phyloP scores from a whole-genome alignment of 495 filamentous ascomycete species.

The Penicillium alfredii region DNA sequence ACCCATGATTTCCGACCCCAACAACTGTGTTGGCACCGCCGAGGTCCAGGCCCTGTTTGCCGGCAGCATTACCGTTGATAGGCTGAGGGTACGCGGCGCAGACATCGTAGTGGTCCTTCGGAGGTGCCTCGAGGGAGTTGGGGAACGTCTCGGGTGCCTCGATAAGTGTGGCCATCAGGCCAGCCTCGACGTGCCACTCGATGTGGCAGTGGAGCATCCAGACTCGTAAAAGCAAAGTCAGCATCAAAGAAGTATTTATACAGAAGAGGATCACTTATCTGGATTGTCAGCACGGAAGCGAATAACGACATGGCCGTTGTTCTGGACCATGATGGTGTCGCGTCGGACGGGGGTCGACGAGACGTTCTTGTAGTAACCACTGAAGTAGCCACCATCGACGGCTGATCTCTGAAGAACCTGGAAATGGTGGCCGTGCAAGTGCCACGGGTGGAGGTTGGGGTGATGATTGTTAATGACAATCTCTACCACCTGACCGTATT shows the following conservation, averaged over 20 bases:
- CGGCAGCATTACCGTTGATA: constrained; percentile 20
- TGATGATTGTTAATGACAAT: constrained; percentile 62
- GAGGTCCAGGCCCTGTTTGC: constrained; percentile 17
- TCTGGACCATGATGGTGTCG: constrained; percentile 54
- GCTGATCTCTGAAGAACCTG: constrained; percentile 32
- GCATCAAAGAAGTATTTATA: too few relatives aligned
- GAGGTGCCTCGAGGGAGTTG: constrained; percentile 11
- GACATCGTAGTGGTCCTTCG: constrained; percentile 17
- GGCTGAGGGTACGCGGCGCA: constrained; percentile 20
- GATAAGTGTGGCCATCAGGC: constrained; percentile 64
- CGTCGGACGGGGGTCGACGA: constrained; percentile 30
- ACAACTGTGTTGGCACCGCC: constrained; percentile 14
- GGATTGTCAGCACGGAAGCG: constrained; percentile 67
- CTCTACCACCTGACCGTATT: constrained; percentile 50
- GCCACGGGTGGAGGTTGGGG: constrained; percentile 57
- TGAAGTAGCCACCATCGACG: constrained; percentile 43
- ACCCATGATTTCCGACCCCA: constrained; percentile 9
- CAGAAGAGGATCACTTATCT: too few relatives aligned
- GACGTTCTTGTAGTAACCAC: constrained; percentile 20
- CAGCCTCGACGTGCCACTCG: constrained; percentile 73
- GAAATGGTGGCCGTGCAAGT: constrained; percentile 60
- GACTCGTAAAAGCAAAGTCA: too few relatives aligned
- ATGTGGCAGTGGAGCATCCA: constrained; percentile 81
- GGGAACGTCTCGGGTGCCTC: constrained; percentile 42
- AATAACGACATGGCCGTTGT: constrained; percentile 54